phyloP scores from a whole-genome alignment of 2,329 filamentous ascomycete species.

The Phoma sp. region DNA sequence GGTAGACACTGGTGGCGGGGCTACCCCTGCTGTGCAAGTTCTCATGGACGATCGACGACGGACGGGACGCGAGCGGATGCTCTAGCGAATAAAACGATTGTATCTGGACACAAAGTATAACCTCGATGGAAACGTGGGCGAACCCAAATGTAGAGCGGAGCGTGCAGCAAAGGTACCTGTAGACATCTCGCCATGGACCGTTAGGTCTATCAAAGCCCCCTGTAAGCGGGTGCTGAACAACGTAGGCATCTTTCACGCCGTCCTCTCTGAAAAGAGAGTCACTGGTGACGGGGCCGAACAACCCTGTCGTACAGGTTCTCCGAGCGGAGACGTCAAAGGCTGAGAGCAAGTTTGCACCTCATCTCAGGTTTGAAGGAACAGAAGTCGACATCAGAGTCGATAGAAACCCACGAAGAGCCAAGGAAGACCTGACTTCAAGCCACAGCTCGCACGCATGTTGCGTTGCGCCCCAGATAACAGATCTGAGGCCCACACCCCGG shows the following conservation, averaged over 20 bases:
- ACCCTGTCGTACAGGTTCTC: slow-evolving; percentile 31
- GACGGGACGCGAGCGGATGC: slow-evolving; percentile 16
- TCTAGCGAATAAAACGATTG: slow-evolving; percentile 6
- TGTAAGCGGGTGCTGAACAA: slow-evolving; percentile 20
- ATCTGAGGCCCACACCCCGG: slow-evolving; percentile 7
- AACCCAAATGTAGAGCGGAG: slow-evolving; percentile 15
- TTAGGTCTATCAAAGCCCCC: slow-evolving; percentile 26
- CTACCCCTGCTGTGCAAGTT: slow-evolving; percentile 29
- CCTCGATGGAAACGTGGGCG: slow-evolving; percentile 10
- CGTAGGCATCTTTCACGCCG: slow-evolving; percentile 36
- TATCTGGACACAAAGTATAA: slow-evolving; percentile 17
- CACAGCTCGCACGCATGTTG: slow-evolving; percentile 4
- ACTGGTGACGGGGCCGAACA: slow-evolving; percentile 28
- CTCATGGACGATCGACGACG: slow-evolving; percentile 20
- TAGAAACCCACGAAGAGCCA: slow-evolving; percentile 10
- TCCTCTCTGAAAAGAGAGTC: slow-evolving; percentile 28
- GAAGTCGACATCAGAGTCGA: slow-evolving; percentile 1
- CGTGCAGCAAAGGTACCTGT: slow-evolving; percentile 25
- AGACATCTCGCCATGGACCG: slow-evolving; percentile 31
- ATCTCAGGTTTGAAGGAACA: slow-evolving; percentile 7
- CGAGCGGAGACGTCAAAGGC: slow-evolving; percentile 24
- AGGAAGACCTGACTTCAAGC: not conserved
- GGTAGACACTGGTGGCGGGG: slow-evolving; percentile 29
- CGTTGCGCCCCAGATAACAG: slow-evolving; percentile 3
- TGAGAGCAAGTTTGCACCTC: slow-evolving; percentile 15